Percentiles rank a stretch among this genome's conserved stretches.
These are phyloP conservation scores for Metarhizium guizhouense DNA, from an alignment of 2,329 filamentous ascomycete species.

Conservation along the genomic window DNA sequence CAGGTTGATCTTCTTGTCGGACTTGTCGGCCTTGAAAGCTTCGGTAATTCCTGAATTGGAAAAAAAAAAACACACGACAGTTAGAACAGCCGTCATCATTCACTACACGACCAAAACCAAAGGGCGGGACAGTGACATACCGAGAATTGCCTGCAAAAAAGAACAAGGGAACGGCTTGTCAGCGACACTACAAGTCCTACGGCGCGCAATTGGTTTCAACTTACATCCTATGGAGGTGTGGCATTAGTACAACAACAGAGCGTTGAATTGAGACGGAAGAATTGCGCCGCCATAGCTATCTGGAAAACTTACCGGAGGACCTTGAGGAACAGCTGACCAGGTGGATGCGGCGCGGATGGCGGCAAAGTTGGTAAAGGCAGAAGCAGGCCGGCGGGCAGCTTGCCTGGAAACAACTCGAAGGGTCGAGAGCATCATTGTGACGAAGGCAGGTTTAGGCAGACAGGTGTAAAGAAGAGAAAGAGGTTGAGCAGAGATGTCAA, in stretches of 20 bases:
- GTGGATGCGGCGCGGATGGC: slow-evolving; percentile 58
- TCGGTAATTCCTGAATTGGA: slow-evolving; percentile 69
- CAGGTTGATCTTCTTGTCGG: slow-evolving; percentile 95
- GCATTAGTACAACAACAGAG: not conserved
- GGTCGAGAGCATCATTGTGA: slow-evolving; percentile 47
- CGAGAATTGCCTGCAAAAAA: slow-evolving; percentile 59
- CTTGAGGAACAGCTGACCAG: slow-evolving; percentile 87
- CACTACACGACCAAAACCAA: not conserved
- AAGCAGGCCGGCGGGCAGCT: slow-evolving; percentile 31
- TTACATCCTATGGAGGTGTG: slow-evolving; percentile 9
- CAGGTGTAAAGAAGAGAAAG: not conserved
- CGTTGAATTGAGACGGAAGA: not conserved
- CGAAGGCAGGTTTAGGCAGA: not conserved
- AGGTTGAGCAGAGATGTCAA: not conserved
- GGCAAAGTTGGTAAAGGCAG: slow-evolving; percentile 25
- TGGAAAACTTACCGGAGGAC: slow-evolving; percentile 71
- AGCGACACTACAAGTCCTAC: not conserved
- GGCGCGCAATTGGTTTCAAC: not conserved
- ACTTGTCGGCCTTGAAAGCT: slow-evolving; percentile 95
- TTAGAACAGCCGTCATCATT: slow-evolving; percentile 4
- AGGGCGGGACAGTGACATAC: slow-evolving; percentile 34
- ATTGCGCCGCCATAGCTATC: not conserved
- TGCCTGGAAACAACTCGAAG: slow-evolving; percentile 45
- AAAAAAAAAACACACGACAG: slow-evolving; percentile 13
- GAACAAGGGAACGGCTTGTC: not conserved